Evolutionary conservation across 2,329 filamentous ascomycete genomes (phyloP), one percentile per base, ranked within the genome.

Genomic region (Verticillium isaacii): DNA sequence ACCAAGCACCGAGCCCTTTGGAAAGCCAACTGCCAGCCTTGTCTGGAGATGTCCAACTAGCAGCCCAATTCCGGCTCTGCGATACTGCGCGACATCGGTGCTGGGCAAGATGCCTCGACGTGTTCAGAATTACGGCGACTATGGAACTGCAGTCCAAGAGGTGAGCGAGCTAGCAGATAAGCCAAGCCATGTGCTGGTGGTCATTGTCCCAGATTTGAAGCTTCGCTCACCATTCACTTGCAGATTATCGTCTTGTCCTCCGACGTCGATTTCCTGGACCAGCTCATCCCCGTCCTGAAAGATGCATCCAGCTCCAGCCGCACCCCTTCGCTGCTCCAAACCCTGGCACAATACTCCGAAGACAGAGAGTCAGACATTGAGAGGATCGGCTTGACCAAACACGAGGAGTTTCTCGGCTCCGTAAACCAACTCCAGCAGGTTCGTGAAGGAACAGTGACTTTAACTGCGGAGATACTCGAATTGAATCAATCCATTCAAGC

Each of bases 401-500:
- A 99, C 71, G 94, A 98, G 72, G 95, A 97, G 71, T 99, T 99
- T 71, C 89, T 98, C 37, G 87, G 86, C 66, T 97, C 94, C 0
- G 93, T 99, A 67, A 96, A 95, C 70, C 92, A 96, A 72, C 85
- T 99, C n/a, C 90, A 98, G 68, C 86, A 87, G 63, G 93, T 98
- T 59, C 89, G 94, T 60, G 92, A 97, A 74, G 93, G 92, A 50
- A 98, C 94, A 0, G 92, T 97, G 50, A 83, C 86, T 56, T 80
- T 99, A 70, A 98, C 94, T 1, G 86, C 89, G 45, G 94, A 99
- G 74, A 98, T 99, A 62, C 80, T 99, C 65, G 87, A 92, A 68
- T 83, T 99, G 62, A 98, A 97, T 71, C 90, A 96, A 74, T 96
- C 93, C 8, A 98, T 99, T 60, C 94, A 98, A 77, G 84, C 89